Conservation (phyloP, 345 rosid genomes). For the Bruguiera sexangula region DNA sequence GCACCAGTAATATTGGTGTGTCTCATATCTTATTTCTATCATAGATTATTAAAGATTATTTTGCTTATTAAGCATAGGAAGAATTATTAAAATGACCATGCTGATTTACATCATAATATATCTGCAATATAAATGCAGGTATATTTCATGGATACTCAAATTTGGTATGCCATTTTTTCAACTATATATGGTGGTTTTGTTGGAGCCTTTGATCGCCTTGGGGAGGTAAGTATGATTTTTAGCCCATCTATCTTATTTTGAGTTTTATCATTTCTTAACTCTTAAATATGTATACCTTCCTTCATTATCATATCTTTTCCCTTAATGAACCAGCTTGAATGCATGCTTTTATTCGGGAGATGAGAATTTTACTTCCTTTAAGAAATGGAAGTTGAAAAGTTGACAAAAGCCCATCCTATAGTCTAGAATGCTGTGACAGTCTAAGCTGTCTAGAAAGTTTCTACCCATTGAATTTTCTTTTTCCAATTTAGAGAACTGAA, state of each 20-base stretch:
- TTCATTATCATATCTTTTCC: background rate
- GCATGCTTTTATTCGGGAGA: background rate
- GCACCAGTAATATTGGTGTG: slow-evolving; percentile 71
- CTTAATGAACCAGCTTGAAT: background rate
- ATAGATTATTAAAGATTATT: slow-evolving; percentile 2
- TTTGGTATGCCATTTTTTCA: slow-evolving; percentile 89
- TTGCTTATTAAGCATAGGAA: background rate
- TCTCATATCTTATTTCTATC: background rate
- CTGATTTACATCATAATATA: slow-evolving; percentile 6
- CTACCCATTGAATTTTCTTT: too few species aligned
- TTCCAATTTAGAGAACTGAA: background rate
- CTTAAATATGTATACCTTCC: background rate
- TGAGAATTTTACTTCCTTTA: background rate
- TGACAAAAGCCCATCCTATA: background rate
- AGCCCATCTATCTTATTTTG: too few species aligned
- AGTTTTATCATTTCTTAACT: background rate
- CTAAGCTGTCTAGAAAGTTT: background rate
- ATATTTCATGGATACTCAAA: slow-evolving; percentile 93
- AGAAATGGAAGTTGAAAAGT: background rate
- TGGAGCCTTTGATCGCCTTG: slow-evolving; percentile 93
- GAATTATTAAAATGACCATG: background rate
- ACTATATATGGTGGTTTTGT: slow-evolving; percentile 84
- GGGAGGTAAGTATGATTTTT: slow-evolving; percentile 55
- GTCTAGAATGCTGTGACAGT: background rate
- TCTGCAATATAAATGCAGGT: slow-evolving; percentile 47